Conservation (phyloP, 495 filamentous ascomycete species). For the Parachaetomium inaequale region DNA sequence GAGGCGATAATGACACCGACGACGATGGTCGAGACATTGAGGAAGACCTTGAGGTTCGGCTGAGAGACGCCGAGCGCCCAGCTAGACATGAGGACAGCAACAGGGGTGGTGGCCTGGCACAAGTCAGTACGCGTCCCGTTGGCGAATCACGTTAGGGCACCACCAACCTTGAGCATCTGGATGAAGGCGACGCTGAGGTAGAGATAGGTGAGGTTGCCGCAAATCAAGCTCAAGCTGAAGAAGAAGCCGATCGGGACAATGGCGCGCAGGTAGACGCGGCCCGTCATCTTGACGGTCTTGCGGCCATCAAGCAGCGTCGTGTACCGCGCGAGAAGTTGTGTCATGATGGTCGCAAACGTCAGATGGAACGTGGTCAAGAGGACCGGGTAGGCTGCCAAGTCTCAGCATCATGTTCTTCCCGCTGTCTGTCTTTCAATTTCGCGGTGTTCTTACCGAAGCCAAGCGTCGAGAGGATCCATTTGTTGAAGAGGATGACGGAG, state of each 20-base stretch:
- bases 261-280: constrained; percentile 80
- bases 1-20: constrained; percentile 87
- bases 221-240: constrained; percentile 92
- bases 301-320: constrained; percentile 83
- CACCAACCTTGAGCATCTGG: constrained; percentile 88
- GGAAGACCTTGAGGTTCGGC: constrained; percentile 72
- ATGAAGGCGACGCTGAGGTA: constrained; percentile 94
- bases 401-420: constrained; percentile 29
- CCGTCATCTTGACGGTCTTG: constrained; percentile 91
- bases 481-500: constrained; percentile 96
- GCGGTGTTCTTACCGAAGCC: constrained; percentile 68
- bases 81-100: constrained; percentile 78
- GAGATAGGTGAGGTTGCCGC: constrained; percentile 87
- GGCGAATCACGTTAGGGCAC: not conserved
- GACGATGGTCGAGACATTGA: constrained; percentile 85
- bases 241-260: constrained; percentile 91
- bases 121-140: constrained; percentile 24
- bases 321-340: constrained; percentile 80
- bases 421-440: not conserved
- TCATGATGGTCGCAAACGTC: constrained; percentile 83
- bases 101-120: constrained; percentile 77
- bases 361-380: constrained; percentile 93
- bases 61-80: constrained; percentile 78
- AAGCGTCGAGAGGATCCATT: constrained; percentile 84
- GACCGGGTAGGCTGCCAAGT: constrained; percentile 54